phyloP scores from a whole-genome alignment of 192 early-diverging fungal species.

The Podila minutissima region DNA sequence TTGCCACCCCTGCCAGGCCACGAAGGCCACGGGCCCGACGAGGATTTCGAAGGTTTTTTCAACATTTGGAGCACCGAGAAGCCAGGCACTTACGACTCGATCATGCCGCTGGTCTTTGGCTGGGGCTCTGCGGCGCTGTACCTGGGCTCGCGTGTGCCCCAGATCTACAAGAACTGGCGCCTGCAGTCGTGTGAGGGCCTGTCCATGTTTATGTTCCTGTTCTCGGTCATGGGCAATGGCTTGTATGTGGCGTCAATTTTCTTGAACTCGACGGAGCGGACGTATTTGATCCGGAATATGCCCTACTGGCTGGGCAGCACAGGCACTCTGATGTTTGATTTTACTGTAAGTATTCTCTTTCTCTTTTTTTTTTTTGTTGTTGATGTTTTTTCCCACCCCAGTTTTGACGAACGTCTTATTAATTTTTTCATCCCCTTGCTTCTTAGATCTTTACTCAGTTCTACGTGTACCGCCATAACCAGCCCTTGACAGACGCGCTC shows the following conservation, averaged over 20 bases:
- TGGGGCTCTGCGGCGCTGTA: constrained; percentile 81
- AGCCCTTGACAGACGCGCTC: neutral
- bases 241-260: constrained; percentile 74
- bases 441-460: constrained; percentile 39
- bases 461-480: constrained; percentile 17
- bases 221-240: constrained; percentile 80
- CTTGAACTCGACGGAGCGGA: constrained; percentile 70
- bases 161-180: constrained; percentile 80
- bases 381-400: neutral
- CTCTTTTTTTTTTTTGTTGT: neutral
- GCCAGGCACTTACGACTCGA: constrained; percentile 4
- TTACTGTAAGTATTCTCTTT: constrained; percentile 58
- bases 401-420: too few relatives aligned
- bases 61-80: neutral
- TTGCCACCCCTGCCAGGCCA: constrained; percentile 7
- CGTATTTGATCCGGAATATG: constrained; percentile 72
- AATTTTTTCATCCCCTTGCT: neutral
- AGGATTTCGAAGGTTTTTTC: neutral
- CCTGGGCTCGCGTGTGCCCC: constrained; percentile 82
- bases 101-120: constrained; percentile 73
- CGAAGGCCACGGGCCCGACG: neutral
- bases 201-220: constrained; percentile 80
- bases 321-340: constrained; percentile 78
- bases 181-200: constrained; percentile 79
- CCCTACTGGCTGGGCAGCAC: constrained; percentile 79